A percentile compares a stretch with the other conserved stretches of the same genome.
These are phyloP conservation scores for Coriolopsis trogii DNA, from an alignment of 1,284 basidiomycete genomes.

Conservation along the genomic window DNA sequence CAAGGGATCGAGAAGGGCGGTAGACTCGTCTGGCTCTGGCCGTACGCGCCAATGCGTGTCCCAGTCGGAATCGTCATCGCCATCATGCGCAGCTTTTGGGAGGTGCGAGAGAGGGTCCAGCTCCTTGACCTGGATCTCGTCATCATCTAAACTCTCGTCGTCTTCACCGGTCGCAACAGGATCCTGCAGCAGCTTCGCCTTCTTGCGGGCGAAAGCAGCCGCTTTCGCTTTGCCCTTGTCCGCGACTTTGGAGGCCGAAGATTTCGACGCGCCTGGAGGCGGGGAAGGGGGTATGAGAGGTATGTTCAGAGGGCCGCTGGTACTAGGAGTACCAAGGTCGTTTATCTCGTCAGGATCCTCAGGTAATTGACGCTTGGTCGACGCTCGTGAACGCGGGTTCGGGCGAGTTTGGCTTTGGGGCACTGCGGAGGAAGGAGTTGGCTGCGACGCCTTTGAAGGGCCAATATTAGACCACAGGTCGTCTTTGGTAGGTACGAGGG, in stretches of 20 bases:
- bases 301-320: conserved; percentile 20
- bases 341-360: conserved; percentile 21
- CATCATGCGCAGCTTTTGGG: conserved; percentile 4
- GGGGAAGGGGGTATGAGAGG: conserved; percentile 64
- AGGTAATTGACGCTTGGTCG: conserved; percentile 30
- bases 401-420: conserved; percentile 1
- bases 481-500: conserved; percentile 34
- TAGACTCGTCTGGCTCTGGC: conserved; percentile 6
- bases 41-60: conserved; percentile 21
- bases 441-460: conserved; percentile 14
- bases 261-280: conserved; percentile 41
- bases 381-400: conserved; percentile 3
- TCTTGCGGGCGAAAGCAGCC: conserved; percentile 41
- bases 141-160: conserved; percentile 37
- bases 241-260: conserved; percentile 27
- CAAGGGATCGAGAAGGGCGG: conserved; percentile 9
- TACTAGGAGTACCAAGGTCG: conserved; percentile 7
- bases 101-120: conserved; percentile 31
- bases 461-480: conserved; percentile 31
- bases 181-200: conserved; percentile 36
- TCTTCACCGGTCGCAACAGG: conserved; percentile 27
- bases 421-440: conserved; percentile 2
- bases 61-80: conserved; percentile 34
- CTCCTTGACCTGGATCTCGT: conserved; percentile 35
- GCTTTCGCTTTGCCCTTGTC: conserved; percentile 43